Evolutionary conservation across 2,329 filamentous ascomycete genomes (phyloP), one percentile per base, ranked within the genome.

Genomic region (Incumbomyces lentus): DNA sequence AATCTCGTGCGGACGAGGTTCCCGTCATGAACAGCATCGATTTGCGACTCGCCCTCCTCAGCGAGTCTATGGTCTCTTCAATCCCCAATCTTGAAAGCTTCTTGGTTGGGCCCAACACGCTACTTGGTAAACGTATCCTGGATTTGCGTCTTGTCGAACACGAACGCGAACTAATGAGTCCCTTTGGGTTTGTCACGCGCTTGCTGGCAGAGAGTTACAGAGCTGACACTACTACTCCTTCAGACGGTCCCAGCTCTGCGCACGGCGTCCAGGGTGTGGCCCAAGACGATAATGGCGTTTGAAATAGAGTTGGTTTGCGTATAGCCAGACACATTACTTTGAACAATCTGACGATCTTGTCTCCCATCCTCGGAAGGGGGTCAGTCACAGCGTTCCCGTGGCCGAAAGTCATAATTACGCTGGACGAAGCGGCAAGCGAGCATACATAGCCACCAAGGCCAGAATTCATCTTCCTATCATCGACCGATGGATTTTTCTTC

Each of bases 171-270:
- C 31, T 45, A 18, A 11, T 37, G 4, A 45, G 34, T 18, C 42
- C 42, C 19, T 45, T 37, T 37, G 32, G 4, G 6, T 45, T 36
- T 16, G 34, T 45, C 7, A 16, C 17, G 42, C 29, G 19, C 26
- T 26, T 45, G 7, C 26, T 45, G 42, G 42, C 34, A n/a, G 34
- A 45, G 34, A 45, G 42, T 45, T 45, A 45, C 16, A 14, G 8
- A 26, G 22, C 32, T 14, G 42, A 44, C 6, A 19, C 7, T 32
- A 10, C 14, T 18, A 14, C 11, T 26, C 5, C 4, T 26, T 26
- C 22, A 8, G 39, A 33, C 36, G 14, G 36, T 13, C 16, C 13
- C 6, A 10, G 30, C 16, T 34, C 30, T 8, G 30, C 17, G 18
- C 5, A 34, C 8, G 40, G 16, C n/a, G 5, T 13, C 19, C 19